Conservation (phyloP, 2,329 filamentous ascomycete species). For the Fusarium nodosum region DNA sequence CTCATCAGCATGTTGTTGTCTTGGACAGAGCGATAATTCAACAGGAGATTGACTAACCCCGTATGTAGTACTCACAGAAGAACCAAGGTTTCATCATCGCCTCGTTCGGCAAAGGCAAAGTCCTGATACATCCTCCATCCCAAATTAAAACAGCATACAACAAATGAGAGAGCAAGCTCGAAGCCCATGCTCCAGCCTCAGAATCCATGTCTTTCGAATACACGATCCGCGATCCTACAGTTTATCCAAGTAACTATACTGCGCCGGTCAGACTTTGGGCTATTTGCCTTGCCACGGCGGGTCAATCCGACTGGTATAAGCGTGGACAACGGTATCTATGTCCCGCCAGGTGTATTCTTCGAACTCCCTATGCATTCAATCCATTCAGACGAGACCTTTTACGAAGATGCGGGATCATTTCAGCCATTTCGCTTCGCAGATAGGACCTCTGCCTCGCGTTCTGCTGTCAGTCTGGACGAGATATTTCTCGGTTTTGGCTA, state of each 20-base stretch:
- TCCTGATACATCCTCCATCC: background rate
- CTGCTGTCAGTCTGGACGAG: background rate
- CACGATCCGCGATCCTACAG: background rate
- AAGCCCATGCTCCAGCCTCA: background rate
- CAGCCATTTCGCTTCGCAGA: background rate
- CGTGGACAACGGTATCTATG: background rate
- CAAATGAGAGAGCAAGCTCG: background rate
- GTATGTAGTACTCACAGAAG: background rate
- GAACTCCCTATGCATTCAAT: background rate
- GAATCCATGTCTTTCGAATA: background rate
- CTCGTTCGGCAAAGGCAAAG: background rate
- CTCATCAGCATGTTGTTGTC: fast-evolving
- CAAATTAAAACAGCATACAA: background rate
- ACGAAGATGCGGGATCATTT: background rate
- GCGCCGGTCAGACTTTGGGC: background rate
- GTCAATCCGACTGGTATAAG: background rate
- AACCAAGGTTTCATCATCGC: background rate
- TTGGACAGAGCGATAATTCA: fast-evolving
- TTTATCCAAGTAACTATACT: background rate
- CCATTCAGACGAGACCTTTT: background rate
- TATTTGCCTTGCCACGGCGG: background rate
- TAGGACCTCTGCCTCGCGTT: background rate
- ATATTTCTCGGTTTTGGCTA: background rate
- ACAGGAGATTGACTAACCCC: background rate
- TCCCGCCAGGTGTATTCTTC: background rate